Percentiles rank a stretch among this genome's conserved stretches.
Evolutionary conservation across 2,329 filamentous ascomycete species (phyloP).

Genomic region (Cytospora chrysosperma): DNA sequence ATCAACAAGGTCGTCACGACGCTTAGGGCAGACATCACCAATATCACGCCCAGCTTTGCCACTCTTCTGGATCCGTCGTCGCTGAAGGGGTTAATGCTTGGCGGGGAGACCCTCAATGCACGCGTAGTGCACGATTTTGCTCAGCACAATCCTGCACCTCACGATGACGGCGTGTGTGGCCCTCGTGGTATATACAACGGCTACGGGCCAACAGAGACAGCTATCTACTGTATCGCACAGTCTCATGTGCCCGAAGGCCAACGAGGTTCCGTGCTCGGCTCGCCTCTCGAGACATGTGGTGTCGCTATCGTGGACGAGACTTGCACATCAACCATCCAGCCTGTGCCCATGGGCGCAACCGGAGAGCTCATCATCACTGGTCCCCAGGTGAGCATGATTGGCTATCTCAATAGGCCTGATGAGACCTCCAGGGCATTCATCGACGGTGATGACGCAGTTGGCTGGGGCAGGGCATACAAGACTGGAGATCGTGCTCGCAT

Average conservation of each 20-base stretch:
- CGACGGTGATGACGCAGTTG: background rate
- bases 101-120: constrained; percentile 36
- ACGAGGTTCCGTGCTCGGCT: constrained; percentile 38
- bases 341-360: constrained; percentile 23
- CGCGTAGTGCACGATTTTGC: constrained; percentile 36
- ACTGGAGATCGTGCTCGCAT: constrained; percentile 27
- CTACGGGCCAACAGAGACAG: constrained; percentile 32
- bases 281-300: constrained; percentile 36
- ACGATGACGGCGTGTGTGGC: constrained; percentile 18
- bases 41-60: constrained; percentile 39
- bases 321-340: constrained; percentile 4
- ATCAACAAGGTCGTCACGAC: constrained; percentile 23
- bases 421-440: constrained; percentile 23
- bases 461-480: constrained; percentile 23
- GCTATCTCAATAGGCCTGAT: constrained; percentile 20
- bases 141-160: constrained; percentile 12
- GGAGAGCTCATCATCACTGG: constrained; percentile 26
- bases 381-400: constrained; percentile 26
- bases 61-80: constrained; percentile 10
- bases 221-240: constrained; percentile 29
- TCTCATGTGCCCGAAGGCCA: constrained; percentile 26
- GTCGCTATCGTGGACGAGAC: constrained; percentile 32
- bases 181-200: constrained; percentile 28
- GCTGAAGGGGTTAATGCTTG: constrained; percentile 34
- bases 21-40: constrained; percentile 37